Conservation (phyloP, 306 rosid species). For the Pterocarpus macrocarpus region DNA sequence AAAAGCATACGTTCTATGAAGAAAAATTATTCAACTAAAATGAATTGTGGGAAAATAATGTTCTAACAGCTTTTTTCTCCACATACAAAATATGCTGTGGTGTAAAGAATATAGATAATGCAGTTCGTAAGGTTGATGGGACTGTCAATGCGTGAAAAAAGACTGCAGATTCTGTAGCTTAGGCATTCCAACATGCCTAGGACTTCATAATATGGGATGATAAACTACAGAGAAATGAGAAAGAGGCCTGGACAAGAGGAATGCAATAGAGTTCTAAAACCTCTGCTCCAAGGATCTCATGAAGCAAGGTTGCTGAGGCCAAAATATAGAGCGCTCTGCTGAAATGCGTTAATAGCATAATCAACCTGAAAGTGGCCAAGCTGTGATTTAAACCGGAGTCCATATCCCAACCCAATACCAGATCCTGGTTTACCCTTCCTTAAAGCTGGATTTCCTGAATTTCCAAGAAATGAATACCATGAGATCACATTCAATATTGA, state of each 20-base stretch:
- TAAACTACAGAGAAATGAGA: constrained; percentile 7
- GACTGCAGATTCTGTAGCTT: constrained; percentile 38
- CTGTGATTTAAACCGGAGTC: constrained; percentile 84
- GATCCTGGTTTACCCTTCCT: constrained; percentile 92
- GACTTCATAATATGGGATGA: background rate
- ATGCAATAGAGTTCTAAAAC: constrained; percentile 3
- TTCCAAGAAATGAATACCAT: constrained; percentile 45
- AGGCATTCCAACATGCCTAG: constrained; percentile 32
- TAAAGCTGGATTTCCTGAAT: constrained; percentile 87
- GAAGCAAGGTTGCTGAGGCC: constrained; percentile 81
- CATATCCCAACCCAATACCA: constrained; percentile 83
- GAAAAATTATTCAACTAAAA: constrained; percentile 13
- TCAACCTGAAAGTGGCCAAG: constrained; percentile 85
- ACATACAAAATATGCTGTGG: constrained; percentile 35
- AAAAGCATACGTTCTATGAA: too few relatives aligned
- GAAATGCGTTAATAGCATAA: constrained; percentile 81
- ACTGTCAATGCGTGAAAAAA: constrained; percentile 10
- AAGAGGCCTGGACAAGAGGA: background rate
- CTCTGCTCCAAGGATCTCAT: constrained; percentile 46
- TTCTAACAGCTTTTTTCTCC: constrained; percentile 10
- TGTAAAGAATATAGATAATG: constrained; percentile 30
- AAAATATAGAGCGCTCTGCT: constrained; percentile 75
- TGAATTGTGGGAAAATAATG: constrained; percentile 47
- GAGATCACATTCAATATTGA: constrained; percentile 39
- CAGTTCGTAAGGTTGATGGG: constrained; percentile 24